These are phyloP conservation scores for Haberlea rhodopensis DNA, from an alignment of 257 asterid genomes.

Conservation along the genomic window DNA sequence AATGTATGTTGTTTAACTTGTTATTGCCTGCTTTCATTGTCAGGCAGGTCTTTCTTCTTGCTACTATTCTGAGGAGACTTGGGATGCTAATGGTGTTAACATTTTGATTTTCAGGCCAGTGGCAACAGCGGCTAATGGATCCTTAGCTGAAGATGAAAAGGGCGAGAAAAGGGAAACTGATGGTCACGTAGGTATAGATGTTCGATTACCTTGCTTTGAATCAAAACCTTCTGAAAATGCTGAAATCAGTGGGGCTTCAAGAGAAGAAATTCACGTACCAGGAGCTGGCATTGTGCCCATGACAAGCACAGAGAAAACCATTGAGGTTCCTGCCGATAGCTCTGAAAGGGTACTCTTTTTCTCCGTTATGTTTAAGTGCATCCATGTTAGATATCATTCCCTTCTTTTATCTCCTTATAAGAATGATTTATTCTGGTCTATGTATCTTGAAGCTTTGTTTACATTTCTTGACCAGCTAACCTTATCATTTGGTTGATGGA, in stretches of 20 bases:
- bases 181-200: constrained; percentile 2
- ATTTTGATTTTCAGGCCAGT: constrained; percentile 48
- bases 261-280: constrained; percentile 42
- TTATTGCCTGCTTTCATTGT: constrained; percentile 7
- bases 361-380: background rate
- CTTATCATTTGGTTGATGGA: constrained; percentile 23
- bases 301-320: constrained; percentile 45
- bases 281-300: constrained; percentile 38
- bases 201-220: constrained; percentile 27
- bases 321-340: constrained; percentile 65
- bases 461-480: constrained; percentile 1
- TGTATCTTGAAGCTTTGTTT: background rate
- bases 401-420: background rate
- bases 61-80: constrained; percentile 15
- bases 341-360: constrained; percentile 41
- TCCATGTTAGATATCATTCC: background rate
- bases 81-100: constrained; percentile 16
- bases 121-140: constrained; percentile 50
- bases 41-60: constrained; percentile 15
- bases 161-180: constrained; percentile 41
- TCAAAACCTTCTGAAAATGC: constrained; percentile 33
- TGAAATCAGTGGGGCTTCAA: constrained; percentile 37
- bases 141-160: constrained; percentile 42
- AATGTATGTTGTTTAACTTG: background rate
- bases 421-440: background rate